A percentile compares a stretch with the other conserved stretches of the same genome.
Evolutionary conservation across 2,329 filamentous ascomycete species (phyloP).

Genomic region (Penicillium rolfsii): DNA sequence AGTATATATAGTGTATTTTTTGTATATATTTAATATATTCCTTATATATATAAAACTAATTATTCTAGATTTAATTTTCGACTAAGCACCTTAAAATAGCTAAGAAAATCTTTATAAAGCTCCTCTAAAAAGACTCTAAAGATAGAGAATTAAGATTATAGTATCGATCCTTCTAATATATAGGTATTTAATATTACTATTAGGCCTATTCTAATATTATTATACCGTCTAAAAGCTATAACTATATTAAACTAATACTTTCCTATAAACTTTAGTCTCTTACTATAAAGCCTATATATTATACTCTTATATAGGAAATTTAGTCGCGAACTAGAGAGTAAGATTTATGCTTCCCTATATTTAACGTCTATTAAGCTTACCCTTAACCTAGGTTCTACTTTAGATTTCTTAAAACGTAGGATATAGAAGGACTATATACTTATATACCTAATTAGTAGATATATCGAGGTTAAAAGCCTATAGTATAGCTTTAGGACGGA

Average conservation of each 20-base stretch:
- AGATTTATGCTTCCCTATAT: too few species aligned
- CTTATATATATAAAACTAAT: conserved; percentile 2
- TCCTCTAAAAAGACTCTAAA: background rate
- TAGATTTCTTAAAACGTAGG: background rate
- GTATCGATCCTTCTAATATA: too few species aligned
- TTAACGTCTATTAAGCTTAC: too few species aligned
- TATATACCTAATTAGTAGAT: background rate
- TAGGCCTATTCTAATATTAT: too few species aligned
- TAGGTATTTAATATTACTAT: too few species aligned
- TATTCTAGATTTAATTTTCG: background rate
- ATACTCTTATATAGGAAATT: background rate
- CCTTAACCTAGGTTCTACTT: too few species aligned
- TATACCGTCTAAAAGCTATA: too few species aligned
- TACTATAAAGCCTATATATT: background rate
- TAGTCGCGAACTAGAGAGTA: background rate
- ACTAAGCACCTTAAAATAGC: background rate
- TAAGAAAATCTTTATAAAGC: background rate
- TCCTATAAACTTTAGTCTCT: background rate
- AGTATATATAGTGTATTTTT: too few species aligned
- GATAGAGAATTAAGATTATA: too few species aligned
- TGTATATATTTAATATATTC: background rate
- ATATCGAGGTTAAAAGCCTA: background rate
- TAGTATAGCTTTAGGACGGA: background rate
- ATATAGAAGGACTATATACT: background rate
- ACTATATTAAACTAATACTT: too few species aligned